A percentile compares a stretch with the other conserved stretches of the same genome.
These are phyloP conservation scores for Xylariaceae sp. DNA, from an alignment of 2,329 filamentous ascomycete species.

Conservation along the genomic window DNA sequence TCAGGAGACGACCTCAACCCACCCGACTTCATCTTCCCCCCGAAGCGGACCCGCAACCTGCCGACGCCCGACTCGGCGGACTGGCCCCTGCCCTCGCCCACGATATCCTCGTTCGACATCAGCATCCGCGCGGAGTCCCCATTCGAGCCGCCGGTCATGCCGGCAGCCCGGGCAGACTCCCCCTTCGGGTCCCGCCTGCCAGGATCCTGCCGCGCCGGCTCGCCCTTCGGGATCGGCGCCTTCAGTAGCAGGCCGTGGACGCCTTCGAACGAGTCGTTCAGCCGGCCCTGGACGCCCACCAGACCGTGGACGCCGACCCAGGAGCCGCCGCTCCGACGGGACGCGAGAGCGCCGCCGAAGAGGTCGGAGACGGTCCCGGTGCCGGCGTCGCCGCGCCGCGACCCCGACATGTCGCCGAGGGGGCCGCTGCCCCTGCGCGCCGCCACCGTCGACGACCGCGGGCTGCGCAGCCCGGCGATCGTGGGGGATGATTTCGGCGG, in stretches of 20 bases:
- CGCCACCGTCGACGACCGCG: conserved; percentile 13
- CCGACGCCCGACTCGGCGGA: conserved; percentile 20
- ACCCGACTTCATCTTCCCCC: conserved; percentile 8
- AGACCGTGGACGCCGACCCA: conserved; percentile 3
- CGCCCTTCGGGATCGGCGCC: neutral
- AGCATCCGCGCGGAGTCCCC: conserved; percentile 11
- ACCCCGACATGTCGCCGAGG: conserved; percentile 1
- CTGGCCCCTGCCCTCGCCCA: conserved; percentile 25
- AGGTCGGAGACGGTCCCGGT: conserved; percentile 21
- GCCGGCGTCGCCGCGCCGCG: conserved; percentile 9
- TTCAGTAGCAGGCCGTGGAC: neutral
- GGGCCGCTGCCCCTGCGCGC: conserved; percentile 15
- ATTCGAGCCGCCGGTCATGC: conserved; percentile 17
- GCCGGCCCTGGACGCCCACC: conserved; percentile 23
- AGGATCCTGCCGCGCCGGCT: neutral
- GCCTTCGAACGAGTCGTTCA: conserved; percentile 13
- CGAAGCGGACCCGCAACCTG: conserved; percentile 15
- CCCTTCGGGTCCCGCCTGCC: conserved; percentile 22
- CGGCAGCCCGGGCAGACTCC: conserved; percentile 27
- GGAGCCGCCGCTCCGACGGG: neutral
- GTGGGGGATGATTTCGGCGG: conserved; percentile 29
- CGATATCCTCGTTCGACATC: conserved; percentile 9
- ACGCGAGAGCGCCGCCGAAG: conserved; percentile 5
- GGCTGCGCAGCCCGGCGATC: conserved; percentile 29
- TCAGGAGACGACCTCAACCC: neutral